Base-by-base conservation (phyloP, 169 alveolate genomes). In the Plasmodium blacklocki region DNA sequence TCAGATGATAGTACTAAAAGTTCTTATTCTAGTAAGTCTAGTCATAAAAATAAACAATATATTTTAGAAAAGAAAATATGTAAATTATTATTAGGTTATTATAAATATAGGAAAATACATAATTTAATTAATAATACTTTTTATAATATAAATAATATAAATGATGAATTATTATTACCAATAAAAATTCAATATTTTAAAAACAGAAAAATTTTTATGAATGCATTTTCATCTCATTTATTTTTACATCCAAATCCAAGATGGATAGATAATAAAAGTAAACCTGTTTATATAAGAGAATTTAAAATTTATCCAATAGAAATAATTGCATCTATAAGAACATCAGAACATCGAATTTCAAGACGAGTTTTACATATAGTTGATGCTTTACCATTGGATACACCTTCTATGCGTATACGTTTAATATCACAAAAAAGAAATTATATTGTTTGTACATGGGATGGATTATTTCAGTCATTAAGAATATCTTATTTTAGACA, bases 371-470 rank as follows among this genome's bases (percentile, higher is more conserved):
- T 96, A 94, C 96, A 95, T 86, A 87, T 96, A 21, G 93, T 96
- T 73, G 98, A 97, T 60, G 96, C 97, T 3, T 87, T 97, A 70
- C 98, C 98, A n/a, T 87, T 97, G 52, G 98, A 97, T 75, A 96
- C 98, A 8, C 98, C 98, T 15, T 95, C 96, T 60, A 96, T 96
- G 93, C 92, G 95, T 64, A 93, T 96, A 23, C 97, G 95, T 85
- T 94, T 96, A 32, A 95, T 93, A 62, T 75, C 97, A 23, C 96
- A 95, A 71, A 86, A 94, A 45, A 78, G 96, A 78, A 67, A 85
- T 59, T 95, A 95, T 91, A 66, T 90, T 45, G 96, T 96, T 50
- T 78, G 96, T 70, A 70, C 97, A 32, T 94, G 97, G 96, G 94
- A 91, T 54, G 98, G 96, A 74, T 95, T 96, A 19, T 66, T 93